Conservation (phyloP, 306 rosid genomes). For the Castanea mollissima region DNA sequence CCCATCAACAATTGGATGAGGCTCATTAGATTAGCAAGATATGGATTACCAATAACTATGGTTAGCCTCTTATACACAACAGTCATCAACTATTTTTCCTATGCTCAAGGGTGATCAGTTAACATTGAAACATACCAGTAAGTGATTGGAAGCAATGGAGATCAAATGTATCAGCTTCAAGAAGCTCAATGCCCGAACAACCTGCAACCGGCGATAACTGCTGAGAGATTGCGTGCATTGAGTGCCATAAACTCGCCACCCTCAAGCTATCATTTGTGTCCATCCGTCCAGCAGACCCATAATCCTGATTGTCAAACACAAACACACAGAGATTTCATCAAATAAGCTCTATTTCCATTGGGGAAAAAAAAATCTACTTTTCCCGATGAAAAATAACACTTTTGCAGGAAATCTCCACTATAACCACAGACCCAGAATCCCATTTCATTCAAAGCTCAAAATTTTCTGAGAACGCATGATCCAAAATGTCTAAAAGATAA, state of each 20-base stretch:
- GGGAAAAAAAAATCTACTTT: background rate
- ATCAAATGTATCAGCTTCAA: conserved; percentile 91
- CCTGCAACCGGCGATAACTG: conserved; percentile 76
- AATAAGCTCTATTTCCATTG: background rate
- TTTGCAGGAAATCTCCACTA: no score
- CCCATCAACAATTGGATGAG: background rate
- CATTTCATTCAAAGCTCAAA: background rate
- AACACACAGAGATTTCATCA: background rate
- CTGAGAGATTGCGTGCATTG: conserved; percentile 97
- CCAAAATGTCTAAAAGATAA: background rate
- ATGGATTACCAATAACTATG: background rate
- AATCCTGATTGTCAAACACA: conserved; percentile 44
- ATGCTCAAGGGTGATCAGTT: background rate
- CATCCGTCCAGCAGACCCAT: conserved; percentile 85
- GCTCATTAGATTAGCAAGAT: background rate
- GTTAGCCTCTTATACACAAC: background rate
- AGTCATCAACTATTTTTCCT: background rate
- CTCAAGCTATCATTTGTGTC: conserved; percentile 93
- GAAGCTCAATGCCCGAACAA: conserved; percentile 82
- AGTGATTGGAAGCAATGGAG: conserved; percentile 92
- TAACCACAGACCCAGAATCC: background rate
- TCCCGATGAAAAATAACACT: background rate
- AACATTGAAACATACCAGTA: conserved; percentile 43
- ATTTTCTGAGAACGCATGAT: background rate
- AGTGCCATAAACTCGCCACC: conserved; percentile 96